phyloP scores from a whole-genome alignment of 2,329 filamentous ascomycete species.

The Ophiostoma quercus region DNA sequence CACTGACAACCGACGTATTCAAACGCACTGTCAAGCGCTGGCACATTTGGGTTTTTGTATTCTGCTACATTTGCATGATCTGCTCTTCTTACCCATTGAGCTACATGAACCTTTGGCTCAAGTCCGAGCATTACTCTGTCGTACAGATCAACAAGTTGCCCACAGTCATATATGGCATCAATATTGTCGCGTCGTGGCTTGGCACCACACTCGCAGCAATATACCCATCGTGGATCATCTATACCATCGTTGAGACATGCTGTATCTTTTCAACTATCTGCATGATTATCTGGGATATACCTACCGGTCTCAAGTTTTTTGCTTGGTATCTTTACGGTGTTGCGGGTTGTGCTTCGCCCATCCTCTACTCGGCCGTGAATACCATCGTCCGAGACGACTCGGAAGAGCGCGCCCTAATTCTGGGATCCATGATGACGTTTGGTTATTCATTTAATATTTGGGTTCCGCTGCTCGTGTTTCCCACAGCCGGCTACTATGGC shows the following conservation, averaged over 20 bases:
- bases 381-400: conserved; percentile 39
- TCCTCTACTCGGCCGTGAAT: conserved; percentile 42
- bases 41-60: conserved; percentile 48
- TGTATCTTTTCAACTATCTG: conserved; percentile 41
- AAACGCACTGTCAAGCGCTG: conserved; percentile 44
- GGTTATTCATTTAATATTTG: conserved; percentile 44
- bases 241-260: conserved; percentile 38
- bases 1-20: conserved; percentile 41
- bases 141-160: conserved; percentile 47
- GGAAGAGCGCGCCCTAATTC: conserved; percentile 39
- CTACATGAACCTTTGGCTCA: conserved; percentile 52
- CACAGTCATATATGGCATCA: conserved; percentile 45
- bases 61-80: conserved; percentile 45
- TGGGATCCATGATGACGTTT: conserved; percentile 44
- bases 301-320: conserved; percentile 43
- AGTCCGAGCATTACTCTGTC: conserved; percentile 44
- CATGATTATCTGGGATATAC: conserved; percentile 48
- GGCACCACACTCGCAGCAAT: conserved; percentile 48
- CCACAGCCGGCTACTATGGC: conserved; percentile 38
- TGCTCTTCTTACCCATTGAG: conserved; percentile 41
- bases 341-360: conserved; percentile 38
- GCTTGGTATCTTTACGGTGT: conserved; percentile 42
- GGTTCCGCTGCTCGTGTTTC: conserved; percentile 41
- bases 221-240: conserved; percentile 47
- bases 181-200: conserved; percentile 44